A percentile compares a stretch with the other conserved stretches of the same genome.
Conservation (phyloP, 352 stramenopile species). For the Globisporangium polare region DNA sequence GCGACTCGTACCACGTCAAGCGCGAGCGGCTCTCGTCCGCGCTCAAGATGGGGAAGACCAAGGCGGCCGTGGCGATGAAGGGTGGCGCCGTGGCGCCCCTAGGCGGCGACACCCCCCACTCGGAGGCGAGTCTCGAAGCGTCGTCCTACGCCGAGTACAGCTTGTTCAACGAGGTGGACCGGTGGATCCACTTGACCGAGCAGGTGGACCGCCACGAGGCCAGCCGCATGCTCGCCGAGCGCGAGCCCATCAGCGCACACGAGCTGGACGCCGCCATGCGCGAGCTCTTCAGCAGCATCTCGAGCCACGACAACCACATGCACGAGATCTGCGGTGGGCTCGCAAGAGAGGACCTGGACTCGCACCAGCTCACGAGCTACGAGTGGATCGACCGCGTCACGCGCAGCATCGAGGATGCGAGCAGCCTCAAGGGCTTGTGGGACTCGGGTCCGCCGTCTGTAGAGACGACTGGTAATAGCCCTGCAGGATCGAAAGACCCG, state of each 20-base stretch:
- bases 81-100: neutral
- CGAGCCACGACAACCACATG: slow-evolving; percentile 53
- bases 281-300: slow-evolving; percentile 36
- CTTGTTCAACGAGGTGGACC: slow-evolving; percentile 18
- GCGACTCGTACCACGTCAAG: slow-evolving; percentile 54
- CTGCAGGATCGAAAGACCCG: neutral
- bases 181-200: slow-evolving; percentile 31
- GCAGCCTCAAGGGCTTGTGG: slow-evolving; percentile 27
- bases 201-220: slow-evolving; percentile 29
- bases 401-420: slow-evolving; percentile 33
- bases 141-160: slow-evolving; percentile 14
- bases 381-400: slow-evolving; percentile 54
- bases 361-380: slow-evolving; percentile 48
- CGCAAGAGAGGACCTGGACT: slow-evolving; percentile 33
- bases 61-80: neutral
- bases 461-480: neutral
- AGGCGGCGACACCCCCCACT: neutral
- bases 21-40: slow-evolving; percentile 35
- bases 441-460: slow-evolving; percentile 4
- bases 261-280: slow-evolving; percentile 32
- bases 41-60: slow-evolving; percentile 20
- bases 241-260: slow-evolving; percentile 30
- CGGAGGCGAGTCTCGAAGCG: slow-evolving; percentile 14
- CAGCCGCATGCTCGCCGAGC: slow-evolving; percentile 30
- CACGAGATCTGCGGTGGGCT: slow-evolving; percentile 38